Evolutionary conservation across 805 yeast genomes (phyloP), one percentile per base, ranked within the genome.

Genomic region (Kluyveromyces siamensis): DNA sequence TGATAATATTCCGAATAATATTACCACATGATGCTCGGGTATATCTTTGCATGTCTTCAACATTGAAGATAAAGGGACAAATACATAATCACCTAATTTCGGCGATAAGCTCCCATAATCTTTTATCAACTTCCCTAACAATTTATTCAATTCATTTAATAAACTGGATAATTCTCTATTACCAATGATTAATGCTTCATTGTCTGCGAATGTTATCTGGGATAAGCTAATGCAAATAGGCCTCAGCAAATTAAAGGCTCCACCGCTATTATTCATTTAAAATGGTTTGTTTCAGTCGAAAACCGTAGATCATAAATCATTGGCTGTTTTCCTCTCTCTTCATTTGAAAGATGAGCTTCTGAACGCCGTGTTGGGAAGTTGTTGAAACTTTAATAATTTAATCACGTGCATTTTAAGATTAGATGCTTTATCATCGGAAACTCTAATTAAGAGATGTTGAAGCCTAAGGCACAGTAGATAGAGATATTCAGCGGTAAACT

Each of bases 1-100:
- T 4, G 68, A 59, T 2, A 82, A 55, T 16, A 78, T 69, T 19
- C 27, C 27, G n/a, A 68, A 61, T 9, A 83, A 56, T 1, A 76
- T 58, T 27, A 67, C 62, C 49, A 77, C 81, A 2, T 72, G 64
- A 43, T 72, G 77, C 0, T 71, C 54, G 42, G 75, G 77, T 2
- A 74, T 71, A 1, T 81, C 57, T n/a, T 68, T 52, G 1, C 72
- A 72, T 40, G 74, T 74, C 48, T 75, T 74, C 39, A 83, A 61
- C 8, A 83, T 58, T 47, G 74, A 73, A 1, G 80, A 73, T 2
- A 83, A 55, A 0, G 89, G 88, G 11, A 79, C 73, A 61, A 80
- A 81, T 1, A 82, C 70, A 50, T 81, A 81, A 51, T 82, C 85
- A 0, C 84, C 84, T 17, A 81, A 57, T 25, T 67, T 68, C 1